A percentile compares a stretch with the other conserved stretches of the same genome.
Conservation (phyloP, 176 grass and related monocot species). For the Hyparrhenia diplandra region DNA sequence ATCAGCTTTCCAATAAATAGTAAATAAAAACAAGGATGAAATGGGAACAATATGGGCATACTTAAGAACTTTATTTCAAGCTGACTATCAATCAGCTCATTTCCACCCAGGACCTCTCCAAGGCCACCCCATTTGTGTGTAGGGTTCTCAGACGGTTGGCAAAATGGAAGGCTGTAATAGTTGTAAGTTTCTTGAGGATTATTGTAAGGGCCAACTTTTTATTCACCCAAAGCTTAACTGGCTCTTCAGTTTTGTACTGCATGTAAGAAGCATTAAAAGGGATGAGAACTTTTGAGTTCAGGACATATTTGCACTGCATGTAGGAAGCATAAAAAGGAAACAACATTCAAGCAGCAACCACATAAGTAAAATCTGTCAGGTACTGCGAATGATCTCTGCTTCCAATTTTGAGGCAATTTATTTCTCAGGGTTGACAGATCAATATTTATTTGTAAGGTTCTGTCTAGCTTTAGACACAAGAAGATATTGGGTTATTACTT, state of each 20-base stretch:
- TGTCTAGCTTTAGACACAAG: background rate
- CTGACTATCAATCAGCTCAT: slow-evolving; percentile 95
- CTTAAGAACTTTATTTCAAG: slow-evolving; percentile 88
- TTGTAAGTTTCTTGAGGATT: slow-evolving; percentile 99
- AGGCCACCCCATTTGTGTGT: slow-evolving; percentile 94
- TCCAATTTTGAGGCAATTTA: background rate
- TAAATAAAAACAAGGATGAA: slow-evolving; percentile 27
- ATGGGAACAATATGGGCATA: slow-evolving; percentile 39
- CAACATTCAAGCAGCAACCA: background rate
- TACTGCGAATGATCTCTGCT: background rate
- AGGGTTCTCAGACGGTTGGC: slow-evolving; percentile 67
- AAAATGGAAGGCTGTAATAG: slow-evolving; percentile 96
- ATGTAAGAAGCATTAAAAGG: slow-evolving; percentile 23
- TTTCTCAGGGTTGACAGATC: background rate
- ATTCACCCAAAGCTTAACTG: slow-evolving; percentile 94
- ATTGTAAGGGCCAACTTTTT: slow-evolving; percentile 98
- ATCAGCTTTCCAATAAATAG: background rate
- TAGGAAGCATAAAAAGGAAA: background rate
- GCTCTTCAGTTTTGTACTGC: slow-evolving; percentile 77
- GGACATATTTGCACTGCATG: background rate
- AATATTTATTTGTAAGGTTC: background rate
- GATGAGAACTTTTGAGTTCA: background rate
- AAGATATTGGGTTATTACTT: background rate
- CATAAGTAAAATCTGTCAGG: background rate
- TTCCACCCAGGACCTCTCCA: slow-evolving; percentile 95